These are phyloP conservation scores for Knoxdaviesia capensis DNA, from an alignment of 2,329 filamentous ascomycete genomes.

Conservation along the genomic window DNA sequence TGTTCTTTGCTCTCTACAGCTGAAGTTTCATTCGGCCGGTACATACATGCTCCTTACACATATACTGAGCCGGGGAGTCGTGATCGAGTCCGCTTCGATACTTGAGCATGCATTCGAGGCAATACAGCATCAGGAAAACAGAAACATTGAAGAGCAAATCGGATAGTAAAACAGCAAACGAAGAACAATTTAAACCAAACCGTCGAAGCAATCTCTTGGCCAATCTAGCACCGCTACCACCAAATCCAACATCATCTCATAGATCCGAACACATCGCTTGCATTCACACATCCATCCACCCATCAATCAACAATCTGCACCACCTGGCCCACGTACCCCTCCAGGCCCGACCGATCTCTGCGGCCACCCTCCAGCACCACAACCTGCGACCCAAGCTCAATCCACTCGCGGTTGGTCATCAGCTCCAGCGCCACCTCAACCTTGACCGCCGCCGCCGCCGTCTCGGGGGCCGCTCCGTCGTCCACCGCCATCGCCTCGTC, in stretches of 20 bases:
- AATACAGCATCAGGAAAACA: no score
- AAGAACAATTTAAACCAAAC: no score
- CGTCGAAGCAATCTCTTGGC: no score
- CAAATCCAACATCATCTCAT: slow-evolving; percentile 1
- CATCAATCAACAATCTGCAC: slow-evolving; percentile 36
- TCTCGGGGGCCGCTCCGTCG: slow-evolving; percentile 7
- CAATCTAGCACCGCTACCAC: neutral
- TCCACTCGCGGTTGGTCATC: slow-evolving; percentile 49
- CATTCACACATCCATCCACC: slow-evolving; percentile 2
- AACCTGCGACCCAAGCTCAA: slow-evolving; percentile 50
- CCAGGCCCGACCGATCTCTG: slow-evolving; percentile 44
- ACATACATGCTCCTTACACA: no score
- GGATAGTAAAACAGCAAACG: no score
- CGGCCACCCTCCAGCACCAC: slow-evolving; percentile 53
- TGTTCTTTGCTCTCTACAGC: no score
- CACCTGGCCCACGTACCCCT: slow-evolving; percentile 52
- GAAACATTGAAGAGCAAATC: no score
- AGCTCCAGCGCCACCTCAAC: slow-evolving; percentile 47
- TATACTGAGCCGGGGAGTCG: no score
- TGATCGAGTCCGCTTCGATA: no score
- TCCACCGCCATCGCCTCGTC: slow-evolving; percentile 20
- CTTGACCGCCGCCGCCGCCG: neutral
- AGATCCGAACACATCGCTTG: slow-evolving; percentile 3
- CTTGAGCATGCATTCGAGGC: no score
- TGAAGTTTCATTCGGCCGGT: no score